Evolutionary conservation across 495 filamentous ascomycete species (phyloP), one percentile per base, ranked within the genome.

Genomic region (Penicillium tannophilum): DNA sequence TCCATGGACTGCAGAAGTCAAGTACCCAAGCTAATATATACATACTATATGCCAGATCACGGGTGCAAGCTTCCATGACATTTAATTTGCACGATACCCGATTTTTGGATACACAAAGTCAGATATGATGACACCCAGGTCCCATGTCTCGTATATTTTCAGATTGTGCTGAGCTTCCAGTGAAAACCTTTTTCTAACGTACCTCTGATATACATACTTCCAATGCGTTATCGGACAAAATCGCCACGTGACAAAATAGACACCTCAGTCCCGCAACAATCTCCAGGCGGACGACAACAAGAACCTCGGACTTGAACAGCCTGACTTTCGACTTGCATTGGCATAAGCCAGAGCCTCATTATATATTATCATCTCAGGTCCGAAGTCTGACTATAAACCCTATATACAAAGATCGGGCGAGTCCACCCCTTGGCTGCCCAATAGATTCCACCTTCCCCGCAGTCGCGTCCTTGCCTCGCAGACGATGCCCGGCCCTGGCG

Each of bases 401-500:
- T 26, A n/a, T 24, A 30, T 49, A 12, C 46, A n/a, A 46, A 17
- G 19, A 20, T 46, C 46, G 26, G n/a, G 14, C 39, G 14, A 16
- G n/a, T 41, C 1, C 12, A 17, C 43, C 6, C 6, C 12, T 7
- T 24, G 24, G 46, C 46, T 49, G 46, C 46, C 46, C 46, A 49
- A 49, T 33, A 49, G 46, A n/a, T 52, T 9, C 24, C 30, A 41
- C 39, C 70, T 74, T 68, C 69, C 74, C 74, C 76, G 76, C 76
- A 76, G 68, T 76, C 75, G 69, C 74, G 72, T 65, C 65, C 57
- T 62, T 55, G 30, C 55, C 56, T 61, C 58, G 61, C 59, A 61
- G 68, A 77, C 63, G 63, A 79, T 77, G 74, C 70, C 65, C 66
- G 69, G 58, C 63, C 60, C 71, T 63, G 60, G 63, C 55, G 61